A percentile compares a stretch with the other conserved stretches of the same genome.
Conservation (phyloP, 2,329 filamentous ascomycete species). For the Fonsecaea monophora region DNA sequence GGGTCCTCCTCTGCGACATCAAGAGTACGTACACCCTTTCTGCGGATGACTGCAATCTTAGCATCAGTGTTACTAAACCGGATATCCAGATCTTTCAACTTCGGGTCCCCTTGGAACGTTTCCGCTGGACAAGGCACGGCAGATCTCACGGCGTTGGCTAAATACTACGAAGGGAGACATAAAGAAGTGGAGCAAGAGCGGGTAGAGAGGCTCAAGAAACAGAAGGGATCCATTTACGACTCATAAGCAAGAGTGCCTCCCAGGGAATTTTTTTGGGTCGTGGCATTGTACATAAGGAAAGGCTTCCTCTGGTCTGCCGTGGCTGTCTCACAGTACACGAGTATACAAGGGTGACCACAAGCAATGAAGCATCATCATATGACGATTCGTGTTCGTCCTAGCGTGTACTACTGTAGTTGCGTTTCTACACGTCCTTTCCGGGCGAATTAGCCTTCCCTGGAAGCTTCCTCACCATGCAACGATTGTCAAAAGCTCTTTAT, state of each 20-base stretch:
- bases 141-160: slow-evolving; percentile 65
- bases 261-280: not conserved
- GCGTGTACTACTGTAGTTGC: not conserved
- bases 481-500: slow-evolving; percentile 1
- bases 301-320: slow-evolving; percentile 8
- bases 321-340: not conserved
- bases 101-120: slow-evolving; percentile 68
- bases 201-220: slow-evolving; percentile 51
- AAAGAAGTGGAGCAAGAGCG: slow-evolving; percentile 64
- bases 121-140: slow-evolving; percentile 64
- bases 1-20: slow-evolving; percentile 64
- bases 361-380: not conserved
- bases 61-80: slow-evolving; percentile 15
- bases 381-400: not conserved
- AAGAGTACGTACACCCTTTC: slow-evolving; percentile 59
- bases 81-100: slow-evolving; percentile 64
- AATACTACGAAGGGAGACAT: slow-evolving; percentile 67
- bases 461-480: not conserved
- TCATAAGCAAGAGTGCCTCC: slow-evolving; percentile 39
- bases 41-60: not conserved
- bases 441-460: not conserved
- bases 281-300: slow-evolving; percentile 31
- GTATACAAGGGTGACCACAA: not conserved
- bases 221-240: slow-evolving; percentile 54
- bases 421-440: not conserved